Percentiles rank a stretch among this genome's conserved stretches.
These are phyloP conservation scores for Pichia sorboxylosa DNA, from an alignment of 1,139 yeast genomes.

Conservation along the genomic window DNA sequence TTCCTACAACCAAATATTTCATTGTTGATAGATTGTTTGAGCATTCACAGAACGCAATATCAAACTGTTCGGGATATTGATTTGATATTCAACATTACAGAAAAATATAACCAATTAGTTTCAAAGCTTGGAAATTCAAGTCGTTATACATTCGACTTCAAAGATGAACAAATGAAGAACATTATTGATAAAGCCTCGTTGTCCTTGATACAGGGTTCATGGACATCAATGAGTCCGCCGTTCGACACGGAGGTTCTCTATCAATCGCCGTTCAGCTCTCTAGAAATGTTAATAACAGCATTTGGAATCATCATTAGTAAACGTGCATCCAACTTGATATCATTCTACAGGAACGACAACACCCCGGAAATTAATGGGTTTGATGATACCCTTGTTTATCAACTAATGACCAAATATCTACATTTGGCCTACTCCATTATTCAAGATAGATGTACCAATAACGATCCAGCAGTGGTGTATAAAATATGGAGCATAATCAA, in stretches of 20 bases:
- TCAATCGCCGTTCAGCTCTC: constrained; percentile 2
- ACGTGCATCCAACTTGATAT: constrained; percentile 9
- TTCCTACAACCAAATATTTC: too few relatives aligned
- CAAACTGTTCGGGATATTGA: constrained; percentile 6
- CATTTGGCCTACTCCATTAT: constrained; percentile 19
- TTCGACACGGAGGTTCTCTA: background rate
- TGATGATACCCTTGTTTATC: constrained; percentile 4
- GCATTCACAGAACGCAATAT: constrained; percentile 3
- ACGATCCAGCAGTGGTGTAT: constrained; percentile 20
- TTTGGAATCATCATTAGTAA: constrained; percentile 13
- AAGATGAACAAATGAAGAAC: constrained; percentile 11
- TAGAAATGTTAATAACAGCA: constrained; percentile 11
- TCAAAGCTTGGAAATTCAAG: constrained; percentile 7
- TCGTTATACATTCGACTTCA: constrained; percentile 3
- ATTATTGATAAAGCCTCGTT: constrained; percentile 12
- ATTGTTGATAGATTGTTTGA: constrained; percentile 1
- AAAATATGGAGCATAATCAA: constrained; percentile 18
- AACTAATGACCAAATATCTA: constrained; percentile 16
- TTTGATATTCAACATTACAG: constrained; percentile 7
- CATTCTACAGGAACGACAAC: constrained; percentile 8
- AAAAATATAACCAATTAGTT: constrained; percentile 9
- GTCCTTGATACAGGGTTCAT: constrained; percentile 1
- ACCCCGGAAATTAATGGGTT: background rate
- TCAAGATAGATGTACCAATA: constrained; percentile 13
- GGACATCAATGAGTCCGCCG: background rate